These are phyloP conservation scores for Nymphaea thermarum DNA, from an alignment of 164 flowering plant genomes.

Conservation along the genomic window DNA sequence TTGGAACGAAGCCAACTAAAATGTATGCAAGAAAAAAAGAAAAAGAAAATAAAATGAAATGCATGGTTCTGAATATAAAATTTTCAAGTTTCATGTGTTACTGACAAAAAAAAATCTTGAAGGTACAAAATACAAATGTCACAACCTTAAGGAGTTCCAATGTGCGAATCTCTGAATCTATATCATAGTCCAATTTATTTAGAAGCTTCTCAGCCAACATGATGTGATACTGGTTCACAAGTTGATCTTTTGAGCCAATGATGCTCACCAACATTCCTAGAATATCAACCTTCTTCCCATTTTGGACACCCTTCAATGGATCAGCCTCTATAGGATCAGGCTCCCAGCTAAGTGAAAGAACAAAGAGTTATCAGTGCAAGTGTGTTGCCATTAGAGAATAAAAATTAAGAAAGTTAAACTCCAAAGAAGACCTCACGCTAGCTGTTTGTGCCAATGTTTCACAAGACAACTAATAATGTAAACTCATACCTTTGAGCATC, in stretches of 20 bases:
- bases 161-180: slow-evolving; percentile 84
- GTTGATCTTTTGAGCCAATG: slow-evolving; percentile 96
- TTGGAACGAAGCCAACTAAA: slow-evolving; percentile 7
- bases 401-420: too few relatives aligned
- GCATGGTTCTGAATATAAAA: too few relatives aligned
- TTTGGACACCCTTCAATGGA: slow-evolving; percentile 69
- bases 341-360: neutral
- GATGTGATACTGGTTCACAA: slow-evolving; percentile 90
- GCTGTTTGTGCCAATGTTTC: too few relatives aligned
- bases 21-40: neutral
- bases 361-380: too few relatives aligned
- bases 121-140: slow-evolving; percentile 2
- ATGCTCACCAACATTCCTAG: slow-evolving; percentile 93
- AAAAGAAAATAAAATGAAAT: too few relatives aligned
- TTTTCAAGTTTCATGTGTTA: neutral
- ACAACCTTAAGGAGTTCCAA: slow-evolving; percentile 87
- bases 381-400: too few relatives aligned
- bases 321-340: slow-evolving; percentile 98
- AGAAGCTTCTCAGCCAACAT: slow-evolving; percentile 98
- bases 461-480: too few relatives aligned
- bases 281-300: slow-evolving; percentile 73
- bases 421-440: too few relatives aligned
- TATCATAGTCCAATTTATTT: slow-evolving; percentile 88
- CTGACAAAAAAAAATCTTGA: neutral
- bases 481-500: slow-evolving; percentile 45